Conservation (phyloP, 2,329 filamentous ascomycete genomes). For the Thelonectria olida region DNA sequence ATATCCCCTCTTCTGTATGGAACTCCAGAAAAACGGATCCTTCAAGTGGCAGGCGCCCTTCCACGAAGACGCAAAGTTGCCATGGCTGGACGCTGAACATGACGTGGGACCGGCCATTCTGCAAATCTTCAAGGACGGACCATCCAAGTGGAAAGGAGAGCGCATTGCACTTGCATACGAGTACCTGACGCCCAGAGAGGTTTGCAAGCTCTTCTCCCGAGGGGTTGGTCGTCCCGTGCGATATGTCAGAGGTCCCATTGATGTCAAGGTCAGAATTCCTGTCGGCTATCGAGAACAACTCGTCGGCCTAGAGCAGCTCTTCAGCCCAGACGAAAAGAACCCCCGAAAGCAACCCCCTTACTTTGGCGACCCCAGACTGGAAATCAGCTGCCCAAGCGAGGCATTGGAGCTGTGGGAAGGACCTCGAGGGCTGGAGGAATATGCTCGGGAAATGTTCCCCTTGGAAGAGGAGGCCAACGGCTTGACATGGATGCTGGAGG, state of each 20-base stretch:
- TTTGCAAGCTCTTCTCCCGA: constrained; percentile 80
- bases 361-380: constrained; percentile 66
- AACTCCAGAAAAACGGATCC: constrained; percentile 82
- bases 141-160: constrained; percentile 80
- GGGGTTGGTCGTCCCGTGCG: constrained; percentile 81
- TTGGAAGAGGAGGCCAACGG: constrained; percentile 96
- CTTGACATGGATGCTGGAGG: constrained; percentile 85
- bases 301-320: constrained; percentile 71
- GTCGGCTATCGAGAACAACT: constrained; percentile 90
- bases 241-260: constrained; percentile 82
- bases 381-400: constrained; percentile 74
- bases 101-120: constrained; percentile 92
- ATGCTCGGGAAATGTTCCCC: constrained; percentile 92
- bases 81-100: constrained; percentile 96
- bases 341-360: constrained; percentile 68
- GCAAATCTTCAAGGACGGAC: constrained; percentile 94
- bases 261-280: constrained; percentile 86
- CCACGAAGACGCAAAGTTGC: constrained; percentile 86
- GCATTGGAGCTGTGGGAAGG: constrained; percentile 91
- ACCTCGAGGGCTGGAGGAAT: constrained; percentile 90
- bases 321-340: constrained; percentile 60
- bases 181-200: constrained; percentile 83
- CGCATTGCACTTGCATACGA: constrained; percentile 91
- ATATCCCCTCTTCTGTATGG: constrained; percentile 96
- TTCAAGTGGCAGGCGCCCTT: constrained; percentile 96